A percentile compares a stretch with the other conserved stretches of the same genome.
phyloP scores from a whole-genome alignment of 1,284 basidiomycete species.

The Pascua guehoae region DNA sequence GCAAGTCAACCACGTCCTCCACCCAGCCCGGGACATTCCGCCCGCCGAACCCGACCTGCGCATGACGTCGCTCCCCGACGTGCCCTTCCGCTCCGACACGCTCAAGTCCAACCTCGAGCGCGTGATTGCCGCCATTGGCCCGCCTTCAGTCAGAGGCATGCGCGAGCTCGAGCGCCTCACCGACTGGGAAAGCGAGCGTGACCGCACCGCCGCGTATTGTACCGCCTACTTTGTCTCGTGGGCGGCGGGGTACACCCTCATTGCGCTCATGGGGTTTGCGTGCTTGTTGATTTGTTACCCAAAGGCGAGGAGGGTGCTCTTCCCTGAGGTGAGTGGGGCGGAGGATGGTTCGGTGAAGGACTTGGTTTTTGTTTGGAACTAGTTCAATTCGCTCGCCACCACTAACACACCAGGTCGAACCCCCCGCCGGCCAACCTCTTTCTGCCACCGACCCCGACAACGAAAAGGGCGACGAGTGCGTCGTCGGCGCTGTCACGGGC shows the following conservation, averaged over 20 bases:
- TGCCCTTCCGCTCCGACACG: conserved; percentile 47
- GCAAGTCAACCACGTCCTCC: conserved; percentile 50
- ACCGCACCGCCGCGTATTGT: conserved; percentile 51
- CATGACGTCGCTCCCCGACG: conserved; percentile 8
- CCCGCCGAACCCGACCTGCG: conserved; percentile 41
- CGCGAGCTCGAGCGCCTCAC: conserved; percentile 55
- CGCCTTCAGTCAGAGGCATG: conserved; percentile 51
- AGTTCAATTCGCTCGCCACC: too few relatives aligned
- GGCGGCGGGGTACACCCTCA: conserved; percentile 50
- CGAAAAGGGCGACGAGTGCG: neutral
- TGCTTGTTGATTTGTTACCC: conserved; percentile 54
- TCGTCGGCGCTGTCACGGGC: neutral
- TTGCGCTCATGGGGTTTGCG: conserved; percentile 48
- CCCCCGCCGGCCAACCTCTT: too few relatives aligned
- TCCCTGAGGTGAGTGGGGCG: conserved; percentile 49
- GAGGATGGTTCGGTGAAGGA: too few relatives aligned
- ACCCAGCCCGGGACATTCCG: conserved; percentile 41
- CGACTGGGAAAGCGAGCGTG: conserved; percentile 51
- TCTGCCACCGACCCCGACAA: too few relatives aligned
- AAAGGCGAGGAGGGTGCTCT: conserved; percentile 51
- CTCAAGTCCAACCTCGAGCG: conserved; percentile 56
- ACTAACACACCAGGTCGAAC: too few relatives aligned
- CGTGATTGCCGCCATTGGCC: conserved; percentile 54
- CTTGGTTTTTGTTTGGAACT: too few relatives aligned
- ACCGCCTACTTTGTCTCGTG: conserved; percentile 53